Evolutionary conservation across 192 early-diverging fungal genomes (phyloP).

Genomic region (Entomortierella lignicola): DNA sequence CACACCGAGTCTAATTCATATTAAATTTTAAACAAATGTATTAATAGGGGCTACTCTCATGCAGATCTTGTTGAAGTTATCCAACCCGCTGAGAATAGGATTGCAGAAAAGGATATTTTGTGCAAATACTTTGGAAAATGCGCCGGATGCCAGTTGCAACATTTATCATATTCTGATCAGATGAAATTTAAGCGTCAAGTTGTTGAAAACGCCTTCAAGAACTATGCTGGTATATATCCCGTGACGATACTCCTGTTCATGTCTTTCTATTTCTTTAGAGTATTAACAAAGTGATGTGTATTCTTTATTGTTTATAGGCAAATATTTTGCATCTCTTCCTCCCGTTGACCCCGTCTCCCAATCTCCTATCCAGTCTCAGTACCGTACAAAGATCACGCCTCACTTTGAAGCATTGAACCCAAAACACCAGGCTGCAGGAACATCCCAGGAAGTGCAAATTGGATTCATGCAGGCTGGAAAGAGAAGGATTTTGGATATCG

Average conservation of each 20-base stretch:
- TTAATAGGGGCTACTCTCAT: slow-evolving; percentile 45
- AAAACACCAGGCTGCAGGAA: slow-evolving; percentile 51
- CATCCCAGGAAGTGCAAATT: slow-evolving; percentile 46
- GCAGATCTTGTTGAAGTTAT: slow-evolving; percentile 52
- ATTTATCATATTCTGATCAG: slow-evolving; percentile 68
- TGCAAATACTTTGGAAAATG: slow-evolving; percentile 73
- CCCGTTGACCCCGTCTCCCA: slow-evolving; percentile 56
- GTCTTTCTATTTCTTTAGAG: too few relatives aligned
- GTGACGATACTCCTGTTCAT: not conserved
- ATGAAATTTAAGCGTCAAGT: slow-evolving; percentile 66
- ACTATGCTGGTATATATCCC: slow-evolving; percentile 37
- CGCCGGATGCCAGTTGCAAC: slow-evolving; percentile 73
- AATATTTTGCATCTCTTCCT: slow-evolving; percentile 56
- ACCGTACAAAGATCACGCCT: slow-evolving; percentile 76
- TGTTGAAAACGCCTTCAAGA: slow-evolving; percentile 64
- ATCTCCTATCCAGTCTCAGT: slow-evolving; percentile 67
- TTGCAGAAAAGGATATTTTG: slow-evolving; percentile 52
- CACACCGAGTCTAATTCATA: not conserved
- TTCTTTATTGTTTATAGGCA: slow-evolving; percentile 10
- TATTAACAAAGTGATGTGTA: not conserved
- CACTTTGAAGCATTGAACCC: slow-evolving; percentile 69
- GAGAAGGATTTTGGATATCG: slow-evolving; percentile 72
- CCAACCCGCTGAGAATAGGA: slow-evolving; percentile 41
- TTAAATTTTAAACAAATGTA: not conserved
- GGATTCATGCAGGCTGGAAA: slow-evolving; percentile 70